phyloP scores from a whole-genome alignment of 768 basidiomycete genomes.

The Lyophyllum decastes region DNA sequence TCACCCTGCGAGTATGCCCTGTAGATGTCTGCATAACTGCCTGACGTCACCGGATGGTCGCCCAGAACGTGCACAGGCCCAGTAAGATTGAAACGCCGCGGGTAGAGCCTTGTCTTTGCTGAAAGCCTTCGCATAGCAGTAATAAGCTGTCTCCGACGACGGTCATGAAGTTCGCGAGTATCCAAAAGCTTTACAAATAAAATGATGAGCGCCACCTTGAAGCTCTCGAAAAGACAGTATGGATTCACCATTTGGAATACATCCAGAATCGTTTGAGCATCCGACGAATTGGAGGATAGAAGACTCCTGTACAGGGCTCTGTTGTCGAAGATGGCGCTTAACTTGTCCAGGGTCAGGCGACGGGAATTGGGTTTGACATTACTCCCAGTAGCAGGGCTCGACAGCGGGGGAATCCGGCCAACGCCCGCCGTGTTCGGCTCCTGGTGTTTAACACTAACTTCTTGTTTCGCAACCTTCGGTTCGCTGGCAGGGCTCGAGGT shows the following conservation, averaged over 20 bases:
- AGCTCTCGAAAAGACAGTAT: neutral
- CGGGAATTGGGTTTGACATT: no score
- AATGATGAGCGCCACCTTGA: neutral
- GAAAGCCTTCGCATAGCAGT: constrained; percentile 13
- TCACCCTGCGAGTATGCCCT: neutral
- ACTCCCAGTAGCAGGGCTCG: no score
- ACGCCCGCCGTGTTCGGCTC: neutral
- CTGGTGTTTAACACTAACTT: no score
- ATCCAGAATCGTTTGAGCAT: neutral
- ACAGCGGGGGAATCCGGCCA: no score
- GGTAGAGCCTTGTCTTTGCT: constrained; percentile 3
- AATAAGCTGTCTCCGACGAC: neutral
- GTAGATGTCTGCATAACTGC: constrained; percentile 11
- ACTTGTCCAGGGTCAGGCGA: neutral
- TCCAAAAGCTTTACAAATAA: constrained; percentile 1
- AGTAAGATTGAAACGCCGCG: constrained; percentile 3
- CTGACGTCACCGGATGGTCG: neutral
- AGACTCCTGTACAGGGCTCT: neutral
- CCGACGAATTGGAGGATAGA: neutral
- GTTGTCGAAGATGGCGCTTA: neutral
- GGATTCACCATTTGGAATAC: neutral
- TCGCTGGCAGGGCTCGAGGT: no score
- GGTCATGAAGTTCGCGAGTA: neutral
- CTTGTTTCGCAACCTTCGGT: no score
- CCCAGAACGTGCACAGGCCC: neutral